These are phyloP conservation scores for Elongisporangium prolatum DNA, from an alignment of 352 stramenopile species.

Conservation along the genomic window DNA sequence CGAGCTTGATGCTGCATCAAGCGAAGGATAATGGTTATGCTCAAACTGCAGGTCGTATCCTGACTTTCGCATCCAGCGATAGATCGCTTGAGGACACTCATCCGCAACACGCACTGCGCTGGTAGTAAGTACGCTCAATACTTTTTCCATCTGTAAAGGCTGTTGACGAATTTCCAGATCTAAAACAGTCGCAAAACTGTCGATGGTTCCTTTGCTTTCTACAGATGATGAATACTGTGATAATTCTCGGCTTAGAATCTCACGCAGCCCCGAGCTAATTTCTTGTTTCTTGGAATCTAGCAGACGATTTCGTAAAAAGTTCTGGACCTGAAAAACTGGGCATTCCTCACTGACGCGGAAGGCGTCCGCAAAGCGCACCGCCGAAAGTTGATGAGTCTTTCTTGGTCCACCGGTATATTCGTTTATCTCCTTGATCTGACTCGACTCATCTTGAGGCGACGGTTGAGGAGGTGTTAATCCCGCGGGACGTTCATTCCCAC, in stretches of 20 bases:
- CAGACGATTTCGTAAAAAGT: slow-evolving; percentile 26
- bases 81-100: slow-evolving; percentile 27
- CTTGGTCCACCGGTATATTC: background rate
- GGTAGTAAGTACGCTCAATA: background rate
- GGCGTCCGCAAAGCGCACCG: slow-evolving; percentile 30
- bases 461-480: slow-evolving; percentile 23
- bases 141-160: slow-evolving; percentile 1
- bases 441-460: background rate
- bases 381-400: slow-evolving; percentile 18
- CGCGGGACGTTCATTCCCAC: slow-evolving; percentile 43
- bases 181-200: slow-evolving; percentile 21
- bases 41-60: slow-evolving; percentile 63
- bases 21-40: slow-evolving; percentile 36
- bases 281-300: slow-evolving; percentile 11
- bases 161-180: slow-evolving; percentile 12
- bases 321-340: slow-evolving; percentile 19
- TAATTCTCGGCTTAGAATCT: slow-evolving; percentile 19
- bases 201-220: slow-evolving; percentile 26
- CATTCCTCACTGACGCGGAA: slow-evolving; percentile 25
- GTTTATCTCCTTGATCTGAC: background rate
- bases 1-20: slow-evolving; percentile 34
- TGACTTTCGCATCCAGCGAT: slow-evolving; percentile 34
- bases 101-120: slow-evolving; percentile 10
- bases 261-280: slow-evolving; percentile 1
- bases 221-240: slow-evolving; percentile 17